Conservation (phyloP, 331 rosid genomes). For the Quercus tomentella region DNA sequence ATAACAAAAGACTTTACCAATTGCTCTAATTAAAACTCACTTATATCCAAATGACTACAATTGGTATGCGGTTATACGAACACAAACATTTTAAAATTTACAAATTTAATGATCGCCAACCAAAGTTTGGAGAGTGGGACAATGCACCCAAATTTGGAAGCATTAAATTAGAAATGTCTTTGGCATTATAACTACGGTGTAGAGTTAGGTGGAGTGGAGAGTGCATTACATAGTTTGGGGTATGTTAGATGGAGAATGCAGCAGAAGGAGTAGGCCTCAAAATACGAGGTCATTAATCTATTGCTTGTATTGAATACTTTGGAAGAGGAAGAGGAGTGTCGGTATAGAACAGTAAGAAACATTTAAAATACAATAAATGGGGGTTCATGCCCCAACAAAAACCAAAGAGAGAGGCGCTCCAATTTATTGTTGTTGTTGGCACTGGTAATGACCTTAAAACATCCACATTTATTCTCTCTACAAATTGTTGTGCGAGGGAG, state of each 20-base stretch:
- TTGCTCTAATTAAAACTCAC: rapidly evolving
- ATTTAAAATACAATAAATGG: conserved; percentile 19
- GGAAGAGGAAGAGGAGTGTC: neutral
- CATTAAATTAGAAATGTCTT: conserved; percentile 10
- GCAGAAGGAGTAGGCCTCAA: neutral
- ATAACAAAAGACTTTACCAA: too few species aligned
- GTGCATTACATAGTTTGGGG: neutral
- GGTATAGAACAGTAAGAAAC: neutral
- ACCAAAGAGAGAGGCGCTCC: conserved; percentile 11
- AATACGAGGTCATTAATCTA: conserved; percentile 8
- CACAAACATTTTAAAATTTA: neutral
- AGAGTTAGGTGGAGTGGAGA: conserved; percentile 17
- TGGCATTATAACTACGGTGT: neutral
- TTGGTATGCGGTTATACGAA: neutral
- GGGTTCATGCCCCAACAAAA: conserved; percentile 12
- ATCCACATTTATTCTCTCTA: neutral
- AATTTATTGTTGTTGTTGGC: conserved; percentile 21
- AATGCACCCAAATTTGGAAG: neutral
- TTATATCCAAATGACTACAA: too few species aligned
- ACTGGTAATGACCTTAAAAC: conserved; percentile 13
- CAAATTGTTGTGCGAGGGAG: neutral
- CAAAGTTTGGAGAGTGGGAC: neutral
- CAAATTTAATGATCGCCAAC: neutral
- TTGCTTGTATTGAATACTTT: neutral
- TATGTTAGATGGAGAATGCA: neutral